Conservation (phyloP, 1,139 yeast genomes). For the Saccharomycopsis hybrid region DNA sequence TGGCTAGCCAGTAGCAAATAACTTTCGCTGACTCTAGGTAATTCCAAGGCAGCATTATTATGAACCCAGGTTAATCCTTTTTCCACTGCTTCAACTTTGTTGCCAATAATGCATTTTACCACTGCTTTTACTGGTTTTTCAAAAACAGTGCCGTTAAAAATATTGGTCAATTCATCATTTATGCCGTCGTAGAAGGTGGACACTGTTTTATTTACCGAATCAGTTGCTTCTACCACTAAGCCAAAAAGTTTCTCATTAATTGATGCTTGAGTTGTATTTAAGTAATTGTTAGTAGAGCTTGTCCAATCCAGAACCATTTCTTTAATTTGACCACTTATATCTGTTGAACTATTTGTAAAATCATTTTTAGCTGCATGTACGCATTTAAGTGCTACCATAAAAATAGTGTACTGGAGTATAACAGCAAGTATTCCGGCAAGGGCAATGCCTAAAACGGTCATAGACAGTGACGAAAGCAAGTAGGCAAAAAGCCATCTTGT, state of each 20-base stretch:
- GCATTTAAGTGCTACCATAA: conserved; percentile 23
- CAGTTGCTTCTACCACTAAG: conserved; percentile 52
- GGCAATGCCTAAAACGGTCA: conserved; percentile 40
- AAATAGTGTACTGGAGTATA: conserved; percentile 40
- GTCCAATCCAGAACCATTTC: conserved; percentile 38
- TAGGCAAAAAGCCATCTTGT: conserved; percentile 46
- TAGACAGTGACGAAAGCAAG: conserved; percentile 41
- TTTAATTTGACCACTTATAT: neutral
- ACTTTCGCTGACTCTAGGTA: conserved; percentile 47
- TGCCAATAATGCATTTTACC: conserved; percentile 73
- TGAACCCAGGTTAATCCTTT: conserved; percentile 76
- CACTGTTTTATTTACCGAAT: conserved; percentile 49
- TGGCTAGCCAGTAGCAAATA: neutral
- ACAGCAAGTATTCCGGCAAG: conserved; percentile 43
- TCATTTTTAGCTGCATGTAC: neutral
- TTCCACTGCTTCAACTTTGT: conserved; percentile 59
- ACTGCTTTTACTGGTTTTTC: conserved; percentile 56
- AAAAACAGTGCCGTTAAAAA: conserved; percentile 66
- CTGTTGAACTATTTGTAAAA: neutral
- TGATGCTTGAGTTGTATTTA: conserved; percentile 36
- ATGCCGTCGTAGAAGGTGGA: conserved; percentile 42
- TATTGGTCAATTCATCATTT: conserved; percentile 46
- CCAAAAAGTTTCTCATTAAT: conserved; percentile 65
- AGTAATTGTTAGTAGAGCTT: conserved; percentile 41
- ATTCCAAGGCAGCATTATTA: conserved; percentile 47